These are phyloP conservation scores for Lepiota venenata DNA, from an alignment of 768 basidiomycete species.

Conservation along the genomic window DNA sequence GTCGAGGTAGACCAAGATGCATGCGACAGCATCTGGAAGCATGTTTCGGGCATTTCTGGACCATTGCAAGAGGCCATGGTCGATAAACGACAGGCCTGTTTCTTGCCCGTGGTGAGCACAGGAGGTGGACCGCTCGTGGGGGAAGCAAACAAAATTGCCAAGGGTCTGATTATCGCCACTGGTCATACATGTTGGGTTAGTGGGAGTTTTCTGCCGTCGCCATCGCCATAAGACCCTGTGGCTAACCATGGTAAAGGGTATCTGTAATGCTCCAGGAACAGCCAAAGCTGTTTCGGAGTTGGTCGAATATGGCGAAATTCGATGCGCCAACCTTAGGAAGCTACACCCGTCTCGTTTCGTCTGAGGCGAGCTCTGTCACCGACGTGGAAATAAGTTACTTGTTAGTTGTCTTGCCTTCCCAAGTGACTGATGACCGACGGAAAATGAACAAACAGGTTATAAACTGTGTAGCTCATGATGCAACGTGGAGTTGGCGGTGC, in stretches of 20 bases:
- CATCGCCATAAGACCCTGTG: neutral
- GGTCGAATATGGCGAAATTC: conserved; percentile 62
- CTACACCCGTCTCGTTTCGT: conserved; percentile 40
- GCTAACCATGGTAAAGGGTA: conserved; percentile 42
- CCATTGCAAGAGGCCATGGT: conserved; percentile 52
- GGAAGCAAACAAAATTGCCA: conserved; percentile 47
- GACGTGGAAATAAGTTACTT: neutral
- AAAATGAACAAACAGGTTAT: too few species aligned
- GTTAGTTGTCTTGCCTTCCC: neutral
- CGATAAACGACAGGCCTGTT: conserved; percentile 66
- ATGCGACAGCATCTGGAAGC: conserved; percentile 50
- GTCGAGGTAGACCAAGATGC: conserved; percentile 56
- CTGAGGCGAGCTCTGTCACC: conserved; percentile 13
- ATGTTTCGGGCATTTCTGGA: conserved; percentile 60
- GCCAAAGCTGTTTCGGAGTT: conserved; percentile 70
- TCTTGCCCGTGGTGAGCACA: conserved; percentile 58
- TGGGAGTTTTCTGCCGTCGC: neutral
- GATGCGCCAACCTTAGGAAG: conserved; percentile 49
- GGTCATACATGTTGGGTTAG: conserved; percentile 82
- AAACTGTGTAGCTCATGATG: too few species aligned
- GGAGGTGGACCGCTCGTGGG: conserved; percentile 75
- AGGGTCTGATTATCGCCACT: conserved; percentile 67
- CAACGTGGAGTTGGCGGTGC: too few species aligned
- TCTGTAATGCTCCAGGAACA: conserved; percentile 83
- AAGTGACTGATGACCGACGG: neutral